Base-by-base conservation (phyloP, 495 filamentous ascomycete species). In the Xylaria scruposa region DNA sequence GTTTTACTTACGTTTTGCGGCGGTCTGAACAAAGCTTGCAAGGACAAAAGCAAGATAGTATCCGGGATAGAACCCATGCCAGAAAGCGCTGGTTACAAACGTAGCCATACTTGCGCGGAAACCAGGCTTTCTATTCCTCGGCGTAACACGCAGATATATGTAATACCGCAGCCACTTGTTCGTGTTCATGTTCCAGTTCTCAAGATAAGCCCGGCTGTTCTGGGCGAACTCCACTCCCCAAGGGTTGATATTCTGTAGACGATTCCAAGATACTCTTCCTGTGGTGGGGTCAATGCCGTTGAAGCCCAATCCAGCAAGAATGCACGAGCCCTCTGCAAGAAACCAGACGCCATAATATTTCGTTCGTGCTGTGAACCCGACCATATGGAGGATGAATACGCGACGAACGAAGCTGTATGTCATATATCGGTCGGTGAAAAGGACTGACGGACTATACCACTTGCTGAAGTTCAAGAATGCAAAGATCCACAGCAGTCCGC, bases 281-380 rank as follows among this genome's bases (percentile, higher is more conserved):
- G 92, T 93, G 67, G 88, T 89, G 3, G 91, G 88, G 74, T 98
- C 94, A 36, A 98, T 88, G 53, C 97, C 95, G 74, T 97, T 97
- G 83, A 94, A 99, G 54, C 97, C 95, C 74, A 99, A 88, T 3
- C 96, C 96, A 6, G 94, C 91, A 15, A 99, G 88, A 67, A 98
- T 98, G 79, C 95, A 99, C 53, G 96, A 91, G 58, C 96, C 96
- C 81, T 99, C 96, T 2, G 95, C 94, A 72, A 99, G 81, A 61
- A 87, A 88, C 96, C 96, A 99, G 1, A 96, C 94, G 49, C 95
- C 96, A 75, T 98, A 99, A 82, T 97, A 99, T 81, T 98, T 98
- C 44, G 90, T 86, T 24, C 96, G 91, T 7, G 91, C 86, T 4
- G 92, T 90, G 70, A 98, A 86, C 33, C 90, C 90, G 40, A 97